Conservation (phyloP, 495 filamentous ascomycete species). For the Aspergillus taichungensis region DNA sequence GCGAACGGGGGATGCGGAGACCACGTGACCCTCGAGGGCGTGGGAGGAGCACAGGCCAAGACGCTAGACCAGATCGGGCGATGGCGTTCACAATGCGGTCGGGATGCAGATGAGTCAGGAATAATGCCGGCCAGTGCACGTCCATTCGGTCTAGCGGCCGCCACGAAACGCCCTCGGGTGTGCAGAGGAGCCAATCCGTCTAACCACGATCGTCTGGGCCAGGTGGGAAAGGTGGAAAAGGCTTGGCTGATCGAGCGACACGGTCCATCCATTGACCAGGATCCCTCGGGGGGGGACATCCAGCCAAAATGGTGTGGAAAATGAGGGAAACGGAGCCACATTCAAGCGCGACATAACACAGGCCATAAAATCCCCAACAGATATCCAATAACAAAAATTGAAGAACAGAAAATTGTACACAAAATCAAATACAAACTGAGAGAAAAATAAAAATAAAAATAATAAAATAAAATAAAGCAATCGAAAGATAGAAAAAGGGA, state of each 20-base stretch:
- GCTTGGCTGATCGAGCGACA: not conserved
- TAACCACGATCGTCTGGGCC: constrained; percentile 5
- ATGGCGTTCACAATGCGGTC: too few species aligned
- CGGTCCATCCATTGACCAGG: not conserved
- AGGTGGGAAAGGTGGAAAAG: constrained; percentile 2
- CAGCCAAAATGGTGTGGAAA: too few species aligned
- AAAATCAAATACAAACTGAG: not conserved
- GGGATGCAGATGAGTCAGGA: too few species aligned
- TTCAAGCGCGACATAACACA: too few species aligned
- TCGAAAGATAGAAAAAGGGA: not conserved
- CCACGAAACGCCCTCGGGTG: not conserved
- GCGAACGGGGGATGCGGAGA: constrained; percentile 10
- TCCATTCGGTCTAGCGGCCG: constrained; percentile 6
- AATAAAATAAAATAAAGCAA: not conserved
- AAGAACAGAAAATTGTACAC: not conserved
- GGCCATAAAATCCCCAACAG: not conserved
- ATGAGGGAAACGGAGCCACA: too few species aligned
- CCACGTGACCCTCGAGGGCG: constrained; percentile 17
- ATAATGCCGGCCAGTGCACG: too few species aligned
- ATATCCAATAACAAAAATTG: not conserved
- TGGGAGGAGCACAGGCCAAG: constrained; percentile 13
- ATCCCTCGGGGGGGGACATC: not conserved
- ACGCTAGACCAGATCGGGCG: too few species aligned
- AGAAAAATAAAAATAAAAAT: constrained; percentile 3
- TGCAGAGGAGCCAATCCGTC: too few species aligned